Evolutionary conservation across 2,329 filamentous ascomycete genomes (phyloP).

Genomic region (Fusarium ramigenum): DNA sequence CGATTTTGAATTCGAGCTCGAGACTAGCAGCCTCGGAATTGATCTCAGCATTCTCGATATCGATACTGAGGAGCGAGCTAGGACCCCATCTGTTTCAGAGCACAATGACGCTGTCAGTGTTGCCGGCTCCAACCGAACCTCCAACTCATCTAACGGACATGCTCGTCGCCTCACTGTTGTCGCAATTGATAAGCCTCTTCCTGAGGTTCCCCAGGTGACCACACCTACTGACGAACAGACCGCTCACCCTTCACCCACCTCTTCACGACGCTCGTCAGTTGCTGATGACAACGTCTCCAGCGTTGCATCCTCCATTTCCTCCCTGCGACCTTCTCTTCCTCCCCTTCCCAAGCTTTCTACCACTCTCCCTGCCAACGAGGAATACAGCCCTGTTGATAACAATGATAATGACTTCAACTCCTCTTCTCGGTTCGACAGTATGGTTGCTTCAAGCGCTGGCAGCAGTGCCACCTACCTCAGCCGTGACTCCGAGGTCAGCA

Average conservation of each 20-base stretch:
- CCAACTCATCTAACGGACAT: constrained; percentile 48
- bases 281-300: constrained; percentile 55
- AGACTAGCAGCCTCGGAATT: constrained; percentile 64
- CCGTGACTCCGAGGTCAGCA: constrained; percentile 82
- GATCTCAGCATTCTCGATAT: constrained; percentile 62
- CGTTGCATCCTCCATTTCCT: constrained; percentile 58
- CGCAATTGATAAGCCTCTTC: constrained; percentile 73
- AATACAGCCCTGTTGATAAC: constrained; percentile 59
- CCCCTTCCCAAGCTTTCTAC: constrained; percentile 68
- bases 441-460: constrained; percentile 79
- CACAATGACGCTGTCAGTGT: constrained; percentile 51
- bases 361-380: constrained; percentile 56
- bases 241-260: constrained; percentile 47
- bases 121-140: constrained; percentile 51
- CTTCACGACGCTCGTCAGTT: constrained; percentile 56
- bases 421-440: constrained; percentile 71
- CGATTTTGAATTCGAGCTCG: constrained; percentile 87
- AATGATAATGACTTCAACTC: constrained; percentile 61
- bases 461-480: constrained; percentile 82
- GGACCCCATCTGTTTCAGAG: constrained; percentile 46
- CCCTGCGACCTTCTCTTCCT: constrained; percentile 60
- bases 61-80: constrained; percentile 46
- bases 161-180: constrained; percentile 52
- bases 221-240: constrained; percentile 48
- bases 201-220: constrained; percentile 67